phyloP scores from a whole-genome alignment of 2,329 filamentous ascomycete species.

The Ophiostoma perfectum region DNA sequence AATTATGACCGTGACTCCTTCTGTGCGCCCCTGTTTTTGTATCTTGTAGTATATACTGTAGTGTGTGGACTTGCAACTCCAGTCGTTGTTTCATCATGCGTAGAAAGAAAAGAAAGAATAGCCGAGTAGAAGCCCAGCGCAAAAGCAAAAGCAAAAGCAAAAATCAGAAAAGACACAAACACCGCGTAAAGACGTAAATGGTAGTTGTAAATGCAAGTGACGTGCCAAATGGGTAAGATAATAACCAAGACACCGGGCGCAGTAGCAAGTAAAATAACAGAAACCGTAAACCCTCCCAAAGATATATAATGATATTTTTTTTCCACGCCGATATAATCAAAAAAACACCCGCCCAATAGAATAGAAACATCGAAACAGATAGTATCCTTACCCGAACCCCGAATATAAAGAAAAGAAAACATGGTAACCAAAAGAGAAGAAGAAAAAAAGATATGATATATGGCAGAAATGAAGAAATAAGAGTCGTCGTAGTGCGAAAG shows the following conservation, averaged over 20 bases:
- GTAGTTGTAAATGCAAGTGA: background rate
- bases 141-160: slow-evolving; percentile 7
- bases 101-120: slow-evolving; percentile 10
- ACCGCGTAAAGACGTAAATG: background rate
- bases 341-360: background rate
- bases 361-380: background rate
- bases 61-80: background rate
- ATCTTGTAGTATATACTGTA: background rate
- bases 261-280: background rate
- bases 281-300: background rate
- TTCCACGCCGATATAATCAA: slow-evolving; percentile 12
- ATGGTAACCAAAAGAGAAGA: background rate
- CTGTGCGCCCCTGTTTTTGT: background rate
- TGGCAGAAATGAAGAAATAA: background rate
- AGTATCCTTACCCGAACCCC: background rate
- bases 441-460: background rate
- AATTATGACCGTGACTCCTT: background rate
- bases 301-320: slow-evolving; percentile 8
- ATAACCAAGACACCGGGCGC: background rate
- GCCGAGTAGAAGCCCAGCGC: background rate
- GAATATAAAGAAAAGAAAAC: background rate
- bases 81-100: slow-evolving; percentile 1
- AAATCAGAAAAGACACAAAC: background rate
- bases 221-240: slow-evolving; percentile 5
- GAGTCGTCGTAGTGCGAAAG: background rate